A percentile compares a stretch with the other conserved stretches of the same genome.
These are phyloP conservation scores for Fabrea salina DNA, from an alignment of 169 alveolate genomes.

Conservation along the genomic window DNA sequence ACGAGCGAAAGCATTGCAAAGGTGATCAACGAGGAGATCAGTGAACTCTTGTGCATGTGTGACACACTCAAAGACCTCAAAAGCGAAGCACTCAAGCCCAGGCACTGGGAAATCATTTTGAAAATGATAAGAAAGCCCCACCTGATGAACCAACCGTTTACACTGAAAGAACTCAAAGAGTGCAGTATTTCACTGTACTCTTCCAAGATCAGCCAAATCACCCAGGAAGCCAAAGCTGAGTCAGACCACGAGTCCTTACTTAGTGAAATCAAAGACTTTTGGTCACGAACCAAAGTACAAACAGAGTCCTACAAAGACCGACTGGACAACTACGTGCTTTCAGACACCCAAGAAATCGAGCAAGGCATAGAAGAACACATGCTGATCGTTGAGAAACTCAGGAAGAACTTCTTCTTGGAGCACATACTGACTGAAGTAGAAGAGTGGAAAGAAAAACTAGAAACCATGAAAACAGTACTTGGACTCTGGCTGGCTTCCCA, in stretches of 20 bases:
- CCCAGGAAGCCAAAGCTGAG: slow-evolving; percentile 60
- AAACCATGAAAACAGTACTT: slow-evolving; percentile 43
- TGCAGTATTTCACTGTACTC: slow-evolving; percentile 40
- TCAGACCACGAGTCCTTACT: slow-evolving; percentile 42
- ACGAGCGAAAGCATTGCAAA: slow-evolving; percentile 38
- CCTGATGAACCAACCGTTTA: slow-evolving; percentile 45
- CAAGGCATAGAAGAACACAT: slow-evolving; percentile 56
- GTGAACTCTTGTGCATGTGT: slow-evolving; percentile 42
- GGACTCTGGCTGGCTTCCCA: slow-evolving; percentile 61
- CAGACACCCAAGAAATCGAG: slow-evolving; percentile 35
- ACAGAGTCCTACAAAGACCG: slow-evolving; percentile 50
- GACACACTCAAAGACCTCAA: slow-evolving; percentile 49
- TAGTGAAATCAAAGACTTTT: slow-evolving; percentile 38
- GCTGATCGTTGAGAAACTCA: slow-evolving; percentile 47
- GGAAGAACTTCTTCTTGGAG: slow-evolving; percentile 36
- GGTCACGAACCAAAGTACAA: slow-evolving; percentile 49
- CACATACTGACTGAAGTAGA: slow-evolving; percentile 49
- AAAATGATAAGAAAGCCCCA: slow-evolving; percentile 65
- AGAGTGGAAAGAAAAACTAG: slow-evolving; percentile 52
- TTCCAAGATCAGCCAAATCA: slow-evolving; percentile 43
- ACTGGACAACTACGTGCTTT: slow-evolving; percentile 42
- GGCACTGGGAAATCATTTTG: slow-evolving; percentile 63
- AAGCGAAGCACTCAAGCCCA: slow-evolving; percentile 40
- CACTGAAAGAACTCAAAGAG: slow-evolving; percentile 57
- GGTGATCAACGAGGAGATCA: slow-evolving; percentile 35